Base-by-base conservation (phyloP, 2,329 filamentous ascomycete genomes). In the Sordariomycetes sp. region DNA sequence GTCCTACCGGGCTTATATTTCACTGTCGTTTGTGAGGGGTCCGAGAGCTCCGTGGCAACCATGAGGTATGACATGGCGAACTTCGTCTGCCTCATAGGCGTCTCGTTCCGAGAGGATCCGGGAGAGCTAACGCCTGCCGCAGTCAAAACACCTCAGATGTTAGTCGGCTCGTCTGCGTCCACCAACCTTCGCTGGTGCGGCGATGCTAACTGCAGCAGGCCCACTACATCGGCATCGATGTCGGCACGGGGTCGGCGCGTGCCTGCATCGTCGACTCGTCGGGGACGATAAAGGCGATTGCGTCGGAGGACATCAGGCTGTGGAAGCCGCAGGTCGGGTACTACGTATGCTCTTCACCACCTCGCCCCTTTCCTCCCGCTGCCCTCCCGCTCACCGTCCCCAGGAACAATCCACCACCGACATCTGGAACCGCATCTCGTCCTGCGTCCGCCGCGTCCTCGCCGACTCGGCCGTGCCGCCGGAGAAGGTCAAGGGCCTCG, bases 351-450 rank as follows among this genome's bases (percentile, higher is more conserved):
- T 18, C 25, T 34, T 52, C 34, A 48, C 12, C 18, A n/a, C 3
- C 14, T 24, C 11, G 16, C 24, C 12, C n/a, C 37, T 16, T 40
- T 57, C 37, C 25, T 37, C n/a, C 48, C 43, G n/a, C 20, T 2
- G 46, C 6, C 10, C 46, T 11, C 46, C 46, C 46, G 20, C 46
- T 50, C 5, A 50, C n/a, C n/a, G 6, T 20, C 11, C 43, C 20
- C 60, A 77, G 91, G 94, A 99, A 77, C 94, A 99, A 93, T 97
- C 93, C 18, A 97, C 94, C 0, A 89, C 86, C 55, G 90, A 99
- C 71, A 99, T 99, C 68, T 99, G 94, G 94, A 81, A 85, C 62
- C 93, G 90, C 73, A 96, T 99, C 70, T 96, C 92, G 76, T 81
- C 84, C 61, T 94, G 90, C 50, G 90, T 97, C 43, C 87, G 91